Evolutionary conservation across 2,329 filamentous ascomycete genomes (phyloP), one percentile per base, ranked within the genome.

Genomic region (Sporothrix humicola): DNA sequence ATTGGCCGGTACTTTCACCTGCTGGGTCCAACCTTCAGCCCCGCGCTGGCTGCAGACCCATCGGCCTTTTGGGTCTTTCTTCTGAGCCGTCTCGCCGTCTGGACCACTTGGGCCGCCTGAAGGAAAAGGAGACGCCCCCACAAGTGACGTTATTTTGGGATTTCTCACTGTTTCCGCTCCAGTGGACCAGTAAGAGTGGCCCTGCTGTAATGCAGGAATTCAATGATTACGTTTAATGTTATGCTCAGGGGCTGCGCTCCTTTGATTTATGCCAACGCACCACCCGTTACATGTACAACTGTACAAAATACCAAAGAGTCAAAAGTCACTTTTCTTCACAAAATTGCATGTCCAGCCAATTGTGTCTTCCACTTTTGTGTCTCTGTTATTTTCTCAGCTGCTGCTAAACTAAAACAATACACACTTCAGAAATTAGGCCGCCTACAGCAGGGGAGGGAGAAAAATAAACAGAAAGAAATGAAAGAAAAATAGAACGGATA

Each of bases 371-470:
- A 56, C 54, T 46, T 46, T 37, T 37, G 44, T 46, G 31, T 71
- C 23, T 74, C 44, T 73, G 58, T 59, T 69, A 46, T 69, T 68
- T 75, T 66, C 58, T 71, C 75, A 50, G 68, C 74, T 73, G 76
- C 74, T 74, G 73, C 74, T 69, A 75, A 61, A 72, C 73, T 65
- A 61, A 59, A 66, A 58, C 52, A 65, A 69, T 69, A 52, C 50
- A 73, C 63, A 69, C 61, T 50, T 73, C 46, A 72, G 44, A 68
- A 66, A 76, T 76, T 77, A 76, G 74, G 72, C 75, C 73, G 74
- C 75, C 76, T 68, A 75, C 74, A 76, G 75, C 76, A 75, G 61
- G 69, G 44, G 61, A 50, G 61, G 50, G 54, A 54, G 48, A 70
- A 74, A 70, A 46, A 69, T 73, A 70, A 42, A 72, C 56, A 66